Evolutionary conservation across 1,284 basidiomycete species (phyloP), one percentile per base, ranked within the genome.

Genomic region (Ganoderma resinaceum): DNA sequence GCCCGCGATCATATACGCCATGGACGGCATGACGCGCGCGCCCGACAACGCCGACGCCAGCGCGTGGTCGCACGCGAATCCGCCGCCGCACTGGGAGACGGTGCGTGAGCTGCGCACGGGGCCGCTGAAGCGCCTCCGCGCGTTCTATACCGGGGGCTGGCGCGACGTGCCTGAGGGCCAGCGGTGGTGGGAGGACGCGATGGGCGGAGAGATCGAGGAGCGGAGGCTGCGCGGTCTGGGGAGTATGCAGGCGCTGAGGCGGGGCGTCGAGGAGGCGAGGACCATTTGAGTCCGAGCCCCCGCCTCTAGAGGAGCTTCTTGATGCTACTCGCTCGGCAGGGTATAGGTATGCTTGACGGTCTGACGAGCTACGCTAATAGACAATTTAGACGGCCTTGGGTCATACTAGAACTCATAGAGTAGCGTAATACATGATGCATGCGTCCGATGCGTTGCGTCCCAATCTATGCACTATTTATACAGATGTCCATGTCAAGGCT

Each of bases 151-250:
- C 40, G 85, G 86, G 20, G 87, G 85, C 12, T 92, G 90, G 90
- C 82, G 82, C 42, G 81, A 86, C 18, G 82, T 88, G 14, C 85
- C 86, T n/a, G 77, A 77, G 69, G 82, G 76, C 33, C 83, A 86
- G 77, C 80, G 88, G 65, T 92, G 89, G 89, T 92, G 90, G 89
- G 87, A 91, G 53, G 74, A 79, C 20, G 87, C 88, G 46, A 78
- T 91, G 23, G 82, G 81, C 2, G 87, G 84, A 9, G 78, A 78
- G 20, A 77, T 88, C 23, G 89, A 90, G 74, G 81, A 80, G 73
- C 80, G 77, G 68, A 79, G 86, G 64, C 79, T 73, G 72, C 79
- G 76, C 63, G 84, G 85, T 60, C 69, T 88, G 68, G 79, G 78
- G 67, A 74, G 79, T 11, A 74, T 90, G 33, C 79, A 83, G 26